Conservation (phyloP, 306 rosid genomes). For the Trichosanthes cucumerina region DNA sequence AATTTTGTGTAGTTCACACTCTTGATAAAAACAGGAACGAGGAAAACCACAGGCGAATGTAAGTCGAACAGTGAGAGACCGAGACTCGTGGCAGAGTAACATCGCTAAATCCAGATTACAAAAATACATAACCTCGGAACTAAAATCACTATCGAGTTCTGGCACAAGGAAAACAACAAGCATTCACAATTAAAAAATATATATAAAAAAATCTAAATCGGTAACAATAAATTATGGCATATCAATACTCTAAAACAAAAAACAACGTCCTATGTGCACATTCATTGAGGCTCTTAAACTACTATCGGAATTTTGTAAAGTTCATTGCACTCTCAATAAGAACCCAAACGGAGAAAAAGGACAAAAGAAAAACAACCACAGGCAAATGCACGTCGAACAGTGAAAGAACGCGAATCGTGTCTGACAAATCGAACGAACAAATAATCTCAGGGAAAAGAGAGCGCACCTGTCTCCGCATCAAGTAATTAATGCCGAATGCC, state of each 20-base stretch:
- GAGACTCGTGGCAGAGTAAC: not conserved
- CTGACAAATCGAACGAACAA: not conserved
- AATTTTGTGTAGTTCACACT: not conserved
- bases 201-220: not conserved
- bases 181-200: not conserved
- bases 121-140: not conserved
- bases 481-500: slow-evolving; percentile 93
- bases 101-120: slow-evolving; percentile 1
- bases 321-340: not conserved
- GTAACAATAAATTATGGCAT: not conserved
- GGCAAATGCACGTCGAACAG: not conserved
- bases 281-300: not conserved
- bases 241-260: not conserved
- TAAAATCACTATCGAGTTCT: not conserved
- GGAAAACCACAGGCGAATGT: not conserved
- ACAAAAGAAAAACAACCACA: not conserved
- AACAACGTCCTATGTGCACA: not conserved
- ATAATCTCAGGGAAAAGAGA: not conserved
- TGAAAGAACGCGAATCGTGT: not conserved
- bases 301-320: not conserved
- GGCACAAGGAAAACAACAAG: not conserved
- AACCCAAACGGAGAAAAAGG: not conserved
- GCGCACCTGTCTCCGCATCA: slow-evolving; percentile 80
- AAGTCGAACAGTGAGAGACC: not conserved
- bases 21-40: not conserved